A percentile compares a stretch with the other conserved stretches of the same genome.
Evolutionary conservation across 2,329 filamentous ascomycete genomes (phyloP).

Genomic region (Fusarium subtropicale): DNA sequence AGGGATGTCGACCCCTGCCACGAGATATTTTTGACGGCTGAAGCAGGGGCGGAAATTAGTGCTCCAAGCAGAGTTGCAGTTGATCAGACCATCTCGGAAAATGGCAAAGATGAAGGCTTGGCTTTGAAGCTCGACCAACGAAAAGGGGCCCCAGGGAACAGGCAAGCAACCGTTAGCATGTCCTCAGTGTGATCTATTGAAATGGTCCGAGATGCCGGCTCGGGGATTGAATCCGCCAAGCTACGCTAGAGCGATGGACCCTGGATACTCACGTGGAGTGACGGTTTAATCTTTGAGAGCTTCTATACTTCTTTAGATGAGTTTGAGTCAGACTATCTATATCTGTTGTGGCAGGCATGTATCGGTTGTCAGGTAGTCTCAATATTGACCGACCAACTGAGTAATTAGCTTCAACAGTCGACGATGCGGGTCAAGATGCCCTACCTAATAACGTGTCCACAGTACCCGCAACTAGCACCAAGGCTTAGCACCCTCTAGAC

Average conservation of each 20-base stretch:
- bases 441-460: background rate
- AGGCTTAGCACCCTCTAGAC: background rate
- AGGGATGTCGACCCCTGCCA: background rate
- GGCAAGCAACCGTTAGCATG: background rate
- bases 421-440: background rate
- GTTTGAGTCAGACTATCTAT: background rate
- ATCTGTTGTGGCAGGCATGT: background rate
- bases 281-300: background rate
- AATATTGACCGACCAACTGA: background rate
- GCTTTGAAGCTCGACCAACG: background rate
- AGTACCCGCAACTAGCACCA: background rate
- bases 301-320: background rate
- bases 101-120: background rate
- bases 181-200: background rate
- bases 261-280: background rate
- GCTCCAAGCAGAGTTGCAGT: background rate
- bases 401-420: background rate
- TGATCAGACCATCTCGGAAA: background rate
- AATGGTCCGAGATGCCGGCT: background rate
- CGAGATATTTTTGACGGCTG: slow-evolving; percentile 1
- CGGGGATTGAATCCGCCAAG: background rate
- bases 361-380: background rate
- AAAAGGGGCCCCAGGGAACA: background rate
- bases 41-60: background rate
- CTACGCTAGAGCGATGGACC: background rate